Base-by-base conservation (phyloP, 148 eudicot genomes). In the Camellia japonica region DNA sequence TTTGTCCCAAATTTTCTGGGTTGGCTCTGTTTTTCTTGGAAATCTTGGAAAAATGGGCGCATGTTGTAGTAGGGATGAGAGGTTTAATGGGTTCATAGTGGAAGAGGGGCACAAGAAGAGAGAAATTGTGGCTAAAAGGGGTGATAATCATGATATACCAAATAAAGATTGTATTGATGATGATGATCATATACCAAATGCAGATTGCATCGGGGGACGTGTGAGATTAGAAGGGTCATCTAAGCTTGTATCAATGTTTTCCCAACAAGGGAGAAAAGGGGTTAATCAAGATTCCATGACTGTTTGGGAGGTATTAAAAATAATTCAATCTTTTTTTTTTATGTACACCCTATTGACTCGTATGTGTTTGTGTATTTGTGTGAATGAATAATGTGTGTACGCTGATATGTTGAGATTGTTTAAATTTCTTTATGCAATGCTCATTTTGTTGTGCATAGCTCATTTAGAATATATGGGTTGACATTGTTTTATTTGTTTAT, bases 201-300 rank as follows among this genome's bases (percentile, higher is more conserved):
- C 91, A 58, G 88, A 93, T 73, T 74, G 63, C 3, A 3, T 19
- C 47, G 95, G 91, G 38, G 89, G 91, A 10, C 75, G 80, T 64
- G 61, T 89, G n/a, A 83, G 92, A 78, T 70, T 90, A 2, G 82
- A 84, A 70, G 97, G 97, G 60, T 91, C 80, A 7, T 91, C 97
- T 15, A 82, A 75, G 43, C 83, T 44, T 61, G 74, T 88, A 46
- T 90, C 95, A 0, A 90, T 91, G 97, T 88, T 85, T 61, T 82
- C 87, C 2, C 83, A 82, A 74, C 90, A 90, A 83, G 97, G 97
- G 30, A 86, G 80, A 70, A 91, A 93, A 80, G 97, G 94, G 7
- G 59, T 79, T 68, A 93, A 93, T 78, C 97, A 93, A 82, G 97
- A 93, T 64, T 85, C 97, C 80, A 90, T 91, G 95, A 88, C 93